Evolutionary conservation across 2,329 filamentous ascomycete species (phyloP).

Genomic region (Nannizziopsis arthrosporioides): DNA sequence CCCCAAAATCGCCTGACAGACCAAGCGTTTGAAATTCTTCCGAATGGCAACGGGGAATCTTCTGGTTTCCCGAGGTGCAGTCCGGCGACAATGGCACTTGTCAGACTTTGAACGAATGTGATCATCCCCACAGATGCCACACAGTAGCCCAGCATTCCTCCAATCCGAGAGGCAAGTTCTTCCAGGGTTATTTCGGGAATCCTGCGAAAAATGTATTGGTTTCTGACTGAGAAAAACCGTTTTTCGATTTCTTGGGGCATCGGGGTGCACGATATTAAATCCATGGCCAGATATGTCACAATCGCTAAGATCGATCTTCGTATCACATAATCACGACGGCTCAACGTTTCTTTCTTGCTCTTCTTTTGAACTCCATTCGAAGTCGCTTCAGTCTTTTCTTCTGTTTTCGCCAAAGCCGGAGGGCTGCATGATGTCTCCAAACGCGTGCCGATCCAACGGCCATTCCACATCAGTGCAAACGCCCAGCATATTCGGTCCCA

Average conservation of each 20-base stretch:
- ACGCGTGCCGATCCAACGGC: constrained; percentile 7
- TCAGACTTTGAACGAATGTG: not conserved
- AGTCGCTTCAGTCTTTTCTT: not conserved
- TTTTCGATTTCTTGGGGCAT: not conserved
- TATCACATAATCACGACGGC: not conserved
- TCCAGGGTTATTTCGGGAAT: not conserved
- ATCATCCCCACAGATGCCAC: not conserved
- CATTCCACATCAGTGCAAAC: constrained; percentile 2
- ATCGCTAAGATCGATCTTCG: not conserved
- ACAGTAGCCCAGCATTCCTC: constrained; percentile 7
- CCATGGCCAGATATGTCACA: constrained; percentile 1
- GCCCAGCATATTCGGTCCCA: constrained; percentile 5
- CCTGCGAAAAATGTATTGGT: constrained; percentile 8
- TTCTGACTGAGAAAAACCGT: not conserved
- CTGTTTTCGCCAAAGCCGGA: not conserved
- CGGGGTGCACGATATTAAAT: not conserved
- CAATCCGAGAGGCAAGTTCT: constrained; percentile 1
- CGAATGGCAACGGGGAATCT: constrained; percentile 12
- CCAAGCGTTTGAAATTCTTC: constrained; percentile 7
- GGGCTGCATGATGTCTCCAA: not conserved
- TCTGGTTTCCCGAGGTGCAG: not conserved
- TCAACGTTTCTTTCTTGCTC: not conserved
- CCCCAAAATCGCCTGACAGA: constrained; percentile 13
- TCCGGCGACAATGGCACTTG: constrained; percentile 6
- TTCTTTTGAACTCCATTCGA: not conserved